phyloP scores from a whole-genome alignment of 2,329 filamentous ascomycete species.

The Cladosporium sp. region DNA sequence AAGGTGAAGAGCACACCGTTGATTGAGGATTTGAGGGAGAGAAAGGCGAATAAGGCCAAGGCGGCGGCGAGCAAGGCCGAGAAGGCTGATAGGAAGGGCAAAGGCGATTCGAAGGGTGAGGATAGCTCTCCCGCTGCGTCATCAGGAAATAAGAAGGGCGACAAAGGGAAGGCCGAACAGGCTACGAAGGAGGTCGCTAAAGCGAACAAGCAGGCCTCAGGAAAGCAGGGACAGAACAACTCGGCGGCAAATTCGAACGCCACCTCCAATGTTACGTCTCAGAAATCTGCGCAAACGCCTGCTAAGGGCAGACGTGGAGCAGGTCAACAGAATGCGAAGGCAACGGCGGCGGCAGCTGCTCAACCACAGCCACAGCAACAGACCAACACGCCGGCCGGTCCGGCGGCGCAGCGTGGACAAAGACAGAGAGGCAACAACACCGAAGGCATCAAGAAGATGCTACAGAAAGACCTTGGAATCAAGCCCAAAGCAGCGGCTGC shows the following conservation, averaged over 20 bases:
- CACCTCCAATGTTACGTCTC: not conserved
- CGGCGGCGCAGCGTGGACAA: constrained; percentile 27
- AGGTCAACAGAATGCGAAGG: constrained; percentile 26
- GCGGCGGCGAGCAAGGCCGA: constrained; percentile 59
- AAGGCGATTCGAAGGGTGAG: constrained; percentile 34
- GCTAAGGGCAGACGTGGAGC: constrained; percentile 29
- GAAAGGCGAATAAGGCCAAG: constrained; percentile 74
- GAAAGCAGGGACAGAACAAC: constrained; percentile 25
- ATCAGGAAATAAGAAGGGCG: constrained; percentile 31
- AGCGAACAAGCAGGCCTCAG: constrained; percentile 49
- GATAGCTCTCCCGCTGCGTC: constrained; percentile 37
- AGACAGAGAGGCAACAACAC: constrained; percentile 33
- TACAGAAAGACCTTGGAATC: constrained; percentile 63
- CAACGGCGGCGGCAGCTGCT: constrained; percentile 33
- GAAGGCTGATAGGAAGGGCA: constrained; percentile 37
- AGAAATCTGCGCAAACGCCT: constrained; percentile 38
- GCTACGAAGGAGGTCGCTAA: constrained; percentile 55
- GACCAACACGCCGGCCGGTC: constrained; percentile 26
- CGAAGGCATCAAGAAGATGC: constrained; percentile 50
- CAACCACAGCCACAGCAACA: constrained; percentile 48
- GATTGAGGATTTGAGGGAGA: constrained; percentile 86
- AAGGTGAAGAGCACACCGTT: constrained; percentile 82
- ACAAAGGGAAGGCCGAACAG: constrained; percentile 33
- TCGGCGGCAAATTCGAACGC: constrained; percentile 4
- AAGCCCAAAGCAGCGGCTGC: constrained; percentile 37